Evolutionary conservation across 371 early-diverging fungal genomes (phyloP).

Genomic region (Circinella minor): DNA sequence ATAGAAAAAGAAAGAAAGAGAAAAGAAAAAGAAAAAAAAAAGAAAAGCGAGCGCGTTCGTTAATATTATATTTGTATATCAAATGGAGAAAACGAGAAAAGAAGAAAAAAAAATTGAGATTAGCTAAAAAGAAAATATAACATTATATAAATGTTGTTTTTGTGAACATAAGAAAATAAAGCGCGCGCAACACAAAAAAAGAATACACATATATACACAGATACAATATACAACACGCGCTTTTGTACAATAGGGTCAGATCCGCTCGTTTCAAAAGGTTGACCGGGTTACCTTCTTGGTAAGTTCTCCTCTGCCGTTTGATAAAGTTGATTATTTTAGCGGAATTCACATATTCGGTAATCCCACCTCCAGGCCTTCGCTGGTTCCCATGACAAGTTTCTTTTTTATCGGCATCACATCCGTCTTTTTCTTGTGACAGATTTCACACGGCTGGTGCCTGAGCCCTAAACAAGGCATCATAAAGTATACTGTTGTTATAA

Average conservation of each 20-base stretch:
- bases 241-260: slow-evolving; percentile 3
- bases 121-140: slow-evolving; percentile 1
- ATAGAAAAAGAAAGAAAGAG: slow-evolving; percentile 6
- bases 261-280: slow-evolving; percentile 19
- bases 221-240: too few species aligned
- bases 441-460: slow-evolving; percentile 16
- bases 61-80: background rate
- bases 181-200: background rate
- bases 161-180: background rate
- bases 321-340: background rate
- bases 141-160: slow-evolving; percentile 14
- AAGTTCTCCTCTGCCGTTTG: slow-evolving; percentile 15
- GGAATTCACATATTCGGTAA: slow-evolving; percentile 12
- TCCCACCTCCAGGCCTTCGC: slow-evolving; percentile 8
- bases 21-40: slow-evolving; percentile 10
- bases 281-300: slow-evolving; percentile 12
- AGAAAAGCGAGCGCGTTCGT: slow-evolving; percentile 13
- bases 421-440: slow-evolving; percentile 16
- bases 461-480: background rate
- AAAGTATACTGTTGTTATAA: too few species aligned
- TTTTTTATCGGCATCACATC: slow-evolving; percentile 15
- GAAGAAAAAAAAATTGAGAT: slow-evolving; percentile 17
- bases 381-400: slow-evolving; percentile 14
- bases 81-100: slow-evolving; percentile 8
- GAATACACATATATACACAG: background rate